Evolutionary conservation across 2,329 filamentous ascomycete genomes (phyloP).

Genomic region (Bipolaris victoriae): DNA sequence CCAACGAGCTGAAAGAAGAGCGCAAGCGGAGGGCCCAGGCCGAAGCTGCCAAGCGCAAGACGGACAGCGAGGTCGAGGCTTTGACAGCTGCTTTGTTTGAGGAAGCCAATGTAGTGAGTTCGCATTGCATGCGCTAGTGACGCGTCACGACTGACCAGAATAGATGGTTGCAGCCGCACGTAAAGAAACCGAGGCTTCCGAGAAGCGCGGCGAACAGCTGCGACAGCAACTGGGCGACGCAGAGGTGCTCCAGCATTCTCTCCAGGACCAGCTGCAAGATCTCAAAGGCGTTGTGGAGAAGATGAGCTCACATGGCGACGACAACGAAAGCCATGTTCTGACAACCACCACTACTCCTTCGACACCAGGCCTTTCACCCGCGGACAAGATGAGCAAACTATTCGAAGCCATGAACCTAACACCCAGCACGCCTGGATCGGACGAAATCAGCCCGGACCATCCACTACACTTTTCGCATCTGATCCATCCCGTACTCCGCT

Average conservation of each 20-base stretch:
- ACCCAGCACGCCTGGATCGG: constrained; percentile 55
- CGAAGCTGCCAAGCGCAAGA: constrained; percentile 76
- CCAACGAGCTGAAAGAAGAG: constrained; percentile 52
- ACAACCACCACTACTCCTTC: constrained; percentile 70
- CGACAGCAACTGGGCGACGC: constrained; percentile 85
- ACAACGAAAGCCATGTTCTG: constrained; percentile 72
- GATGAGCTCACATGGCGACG: constrained; percentile 76
- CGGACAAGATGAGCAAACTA: constrained; percentile 63
- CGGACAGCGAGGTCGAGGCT: constrained; percentile 90
- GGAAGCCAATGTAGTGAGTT: constrained; percentile 82
- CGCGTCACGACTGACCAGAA: not conserved
- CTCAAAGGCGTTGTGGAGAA: constrained; percentile 92
- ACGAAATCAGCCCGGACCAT: constrained; percentile 65
- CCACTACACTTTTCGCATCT: constrained; percentile 81
- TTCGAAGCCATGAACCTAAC: constrained; percentile 67
- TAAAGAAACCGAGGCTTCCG: constrained; percentile 78
- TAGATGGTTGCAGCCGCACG: constrained; percentile 92
- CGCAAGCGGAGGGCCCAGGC: constrained; percentile 49
- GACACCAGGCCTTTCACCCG: constrained; percentile 70
- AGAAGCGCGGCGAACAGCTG: constrained; percentile 87
- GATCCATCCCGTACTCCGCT: constrained; percentile 80
- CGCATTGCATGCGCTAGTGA: not conserved
- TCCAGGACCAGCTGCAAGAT: constrained; percentile 91
- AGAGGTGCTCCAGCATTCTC: constrained; percentile 81
- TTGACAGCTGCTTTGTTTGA: constrained; percentile 94